These are phyloP conservation scores for Colletotrichum eremochloae DNA, from an alignment of 2,329 filamentous ascomycete species.

Conservation along the genomic window DNA sequence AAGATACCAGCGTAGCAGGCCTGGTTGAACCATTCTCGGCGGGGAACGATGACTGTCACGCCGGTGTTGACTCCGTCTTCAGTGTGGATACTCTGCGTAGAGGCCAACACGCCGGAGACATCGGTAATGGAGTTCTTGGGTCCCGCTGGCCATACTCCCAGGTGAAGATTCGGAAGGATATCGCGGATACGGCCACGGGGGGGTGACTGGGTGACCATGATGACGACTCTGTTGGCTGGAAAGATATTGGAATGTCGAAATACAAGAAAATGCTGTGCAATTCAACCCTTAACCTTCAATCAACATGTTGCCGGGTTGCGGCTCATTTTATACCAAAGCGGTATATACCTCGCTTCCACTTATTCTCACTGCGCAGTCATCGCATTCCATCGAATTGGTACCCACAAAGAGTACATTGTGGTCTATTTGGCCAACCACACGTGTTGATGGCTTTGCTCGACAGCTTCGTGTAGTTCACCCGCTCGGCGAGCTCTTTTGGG, in stretches of 20 bases:
- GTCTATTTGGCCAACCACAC: constrained; percentile 5
- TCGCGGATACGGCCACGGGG: constrained; percentile 55
- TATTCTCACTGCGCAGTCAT: background rate
- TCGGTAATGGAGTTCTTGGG: constrained; percentile 65
- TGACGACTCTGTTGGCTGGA: background rate
- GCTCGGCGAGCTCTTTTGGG: constrained; percentile 26
- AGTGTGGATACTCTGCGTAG: constrained; percentile 59
- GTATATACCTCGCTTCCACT: background rate
- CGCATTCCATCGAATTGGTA: background rate
- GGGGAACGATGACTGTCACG: constrained; percentile 63
- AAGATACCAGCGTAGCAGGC: constrained; percentile 66
- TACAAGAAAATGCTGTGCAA: background rate
- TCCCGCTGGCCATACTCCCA: constrained; percentile 60
- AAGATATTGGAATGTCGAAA: too few relatives aligned
- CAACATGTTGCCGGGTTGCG: too few relatives aligned
- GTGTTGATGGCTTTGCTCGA: background rate
- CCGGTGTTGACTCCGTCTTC: constrained; percentile 60
- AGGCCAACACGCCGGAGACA: constrained; percentile 61
- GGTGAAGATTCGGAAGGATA: constrained; percentile 58
- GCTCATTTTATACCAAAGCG: background rate
- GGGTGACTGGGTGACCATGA: constrained; percentile 22
- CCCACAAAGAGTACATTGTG: constrained; percentile 12
- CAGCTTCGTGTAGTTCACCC: background rate
- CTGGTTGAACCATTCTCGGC: constrained; percentile 58
- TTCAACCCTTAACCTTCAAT: too few relatives aligned